Conservation (phyloP, 2,329 filamentous ascomycete species). For the Basipetospora sp. region DNA sequence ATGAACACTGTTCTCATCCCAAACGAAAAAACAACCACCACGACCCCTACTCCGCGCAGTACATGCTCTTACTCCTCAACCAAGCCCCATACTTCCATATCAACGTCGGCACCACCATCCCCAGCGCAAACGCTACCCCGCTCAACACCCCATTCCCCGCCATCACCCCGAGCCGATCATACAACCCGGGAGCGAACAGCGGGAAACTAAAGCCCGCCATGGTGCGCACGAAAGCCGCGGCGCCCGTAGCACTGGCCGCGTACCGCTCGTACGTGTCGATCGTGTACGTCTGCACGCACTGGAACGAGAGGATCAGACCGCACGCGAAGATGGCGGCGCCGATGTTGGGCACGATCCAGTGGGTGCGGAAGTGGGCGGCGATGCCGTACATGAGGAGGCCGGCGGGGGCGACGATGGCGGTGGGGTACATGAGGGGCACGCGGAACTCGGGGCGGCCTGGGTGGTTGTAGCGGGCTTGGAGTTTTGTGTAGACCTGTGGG, state of each 20-base stretch:
- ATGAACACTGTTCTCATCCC: no score
- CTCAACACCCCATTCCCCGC: constrained; percentile 28
- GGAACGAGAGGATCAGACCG: constrained; percentile 42
- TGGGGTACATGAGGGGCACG: constrained; percentile 21
- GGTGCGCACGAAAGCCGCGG: constrained; percentile 38
- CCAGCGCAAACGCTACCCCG: constrained; percentile 9
- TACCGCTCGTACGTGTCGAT: constrained; percentile 33
- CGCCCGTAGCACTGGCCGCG: constrained; percentile 30
- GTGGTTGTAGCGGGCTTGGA: constrained; percentile 14
- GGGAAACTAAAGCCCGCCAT: constrained; percentile 44
- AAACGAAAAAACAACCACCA: no score
- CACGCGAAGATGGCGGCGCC: constrained; percentile 31
- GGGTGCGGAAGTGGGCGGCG: constrained; percentile 23
- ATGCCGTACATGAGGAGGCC: constrained; percentile 37
- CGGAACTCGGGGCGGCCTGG: constrained; percentile 20
- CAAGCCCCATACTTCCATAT: constrained; percentile 12
- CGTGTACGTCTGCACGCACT: constrained; percentile 43
- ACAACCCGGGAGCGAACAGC: constrained; percentile 36
- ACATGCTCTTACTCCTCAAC: constrained; percentile 10
- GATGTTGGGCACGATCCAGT: constrained; percentile 43
- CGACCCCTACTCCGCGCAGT: constrained; percentile 6
- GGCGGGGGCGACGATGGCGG: constrained; percentile 27
- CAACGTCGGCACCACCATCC: constrained; percentile 9
- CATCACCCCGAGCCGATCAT: constrained; percentile 25
- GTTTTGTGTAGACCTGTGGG: constrained; percentile 14